phyloP scores from a whole-genome alignment of 257 asterid genomes.

The Parsonsia alboflavescens region DNA sequence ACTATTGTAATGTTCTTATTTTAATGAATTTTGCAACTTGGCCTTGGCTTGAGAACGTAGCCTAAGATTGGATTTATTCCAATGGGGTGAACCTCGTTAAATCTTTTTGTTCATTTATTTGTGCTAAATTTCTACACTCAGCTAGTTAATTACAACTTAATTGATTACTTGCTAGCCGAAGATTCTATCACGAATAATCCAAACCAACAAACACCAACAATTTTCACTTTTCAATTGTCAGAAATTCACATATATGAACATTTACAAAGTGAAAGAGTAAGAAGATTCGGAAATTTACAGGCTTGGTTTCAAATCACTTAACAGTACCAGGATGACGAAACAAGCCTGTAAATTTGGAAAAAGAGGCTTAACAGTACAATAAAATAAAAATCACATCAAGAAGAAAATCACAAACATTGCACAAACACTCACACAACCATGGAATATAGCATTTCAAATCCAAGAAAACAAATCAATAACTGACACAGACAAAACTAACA shows the following conservation, averaged over 20 bases:
- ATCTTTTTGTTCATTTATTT: too few relatives aligned
- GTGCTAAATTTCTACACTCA: too few relatives aligned
- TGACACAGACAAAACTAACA: background rate
- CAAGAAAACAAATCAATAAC: background rate
- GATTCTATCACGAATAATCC: background rate
- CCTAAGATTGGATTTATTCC: too few relatives aligned
- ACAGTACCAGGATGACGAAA: too few relatives aligned
- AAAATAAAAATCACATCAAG: background rate
- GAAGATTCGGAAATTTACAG: constrained; percentile 26
- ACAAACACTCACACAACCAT: background rate
- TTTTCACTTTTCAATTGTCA: background rate
- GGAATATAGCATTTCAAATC: background rate
- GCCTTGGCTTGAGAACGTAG: too few relatives aligned
- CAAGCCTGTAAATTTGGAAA: too few relatives aligned
- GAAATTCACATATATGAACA: background rate
- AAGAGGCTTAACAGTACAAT: too few relatives aligned
- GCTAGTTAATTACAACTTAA: too few relatives aligned
- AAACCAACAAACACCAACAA: background rate
- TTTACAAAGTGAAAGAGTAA: background rate
- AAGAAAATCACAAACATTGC: background rate
- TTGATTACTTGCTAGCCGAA: too few relatives aligned
- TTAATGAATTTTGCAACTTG: too few relatives aligned
- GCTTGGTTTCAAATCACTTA: constrained; percentile 40
- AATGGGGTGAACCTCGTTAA: too few relatives aligned
- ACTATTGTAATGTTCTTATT: too few relatives aligned